These are phyloP conservation scores for Scenedesmus sp. DNA, from an alignment of 163 green algal species.

Conservation along the genomic window DNA sequence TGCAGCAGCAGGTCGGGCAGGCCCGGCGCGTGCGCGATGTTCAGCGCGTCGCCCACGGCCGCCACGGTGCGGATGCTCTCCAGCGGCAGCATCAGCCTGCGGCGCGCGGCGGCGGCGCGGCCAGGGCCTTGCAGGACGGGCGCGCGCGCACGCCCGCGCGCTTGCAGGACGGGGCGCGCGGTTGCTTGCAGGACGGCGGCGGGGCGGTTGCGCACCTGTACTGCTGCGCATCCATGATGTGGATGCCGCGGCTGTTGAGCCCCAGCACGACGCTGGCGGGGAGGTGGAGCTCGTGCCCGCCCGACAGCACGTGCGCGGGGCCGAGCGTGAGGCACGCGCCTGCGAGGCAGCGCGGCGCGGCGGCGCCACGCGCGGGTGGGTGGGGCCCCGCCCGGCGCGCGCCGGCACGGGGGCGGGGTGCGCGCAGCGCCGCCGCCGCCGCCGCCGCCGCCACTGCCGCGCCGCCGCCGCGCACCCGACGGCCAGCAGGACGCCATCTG, in stretches of 20 bases:
- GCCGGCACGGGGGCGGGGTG: too few species aligned
- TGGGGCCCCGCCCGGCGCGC: too few species aligned
- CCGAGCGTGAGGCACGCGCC: constrained; percentile 20
- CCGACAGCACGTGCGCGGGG: constrained; percentile 22
- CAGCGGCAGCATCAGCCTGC: constrained; percentile 3
- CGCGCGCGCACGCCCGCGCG: too few species aligned
- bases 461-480: constrained; percentile 13
- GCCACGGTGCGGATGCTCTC: background rate
- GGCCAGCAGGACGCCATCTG: constrained; percentile 27
- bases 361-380: too few species aligned
- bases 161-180: too few species aligned
- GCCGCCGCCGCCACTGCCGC: too few species aligned
- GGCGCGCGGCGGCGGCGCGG: background rate
- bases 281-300: constrained; percentile 11
- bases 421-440: too few species aligned
- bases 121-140: too few species aligned
- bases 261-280: constrained; percentile 13
- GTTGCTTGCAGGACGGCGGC: background rate
- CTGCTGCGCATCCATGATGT: constrained; percentile 26
- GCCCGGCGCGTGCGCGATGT: constrained; percentile 13
- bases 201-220: too few species aligned
- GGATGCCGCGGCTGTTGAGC: constrained; percentile 16
- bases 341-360: too few species aligned
- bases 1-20: constrained; percentile 36
- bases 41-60: constrained; percentile 26